Evolutionary conservation across 2,329 filamentous ascomycete genomes (phyloP), one percentile per base, ranked within the genome.

Genomic region (Talaromyces islandicus): DNA sequence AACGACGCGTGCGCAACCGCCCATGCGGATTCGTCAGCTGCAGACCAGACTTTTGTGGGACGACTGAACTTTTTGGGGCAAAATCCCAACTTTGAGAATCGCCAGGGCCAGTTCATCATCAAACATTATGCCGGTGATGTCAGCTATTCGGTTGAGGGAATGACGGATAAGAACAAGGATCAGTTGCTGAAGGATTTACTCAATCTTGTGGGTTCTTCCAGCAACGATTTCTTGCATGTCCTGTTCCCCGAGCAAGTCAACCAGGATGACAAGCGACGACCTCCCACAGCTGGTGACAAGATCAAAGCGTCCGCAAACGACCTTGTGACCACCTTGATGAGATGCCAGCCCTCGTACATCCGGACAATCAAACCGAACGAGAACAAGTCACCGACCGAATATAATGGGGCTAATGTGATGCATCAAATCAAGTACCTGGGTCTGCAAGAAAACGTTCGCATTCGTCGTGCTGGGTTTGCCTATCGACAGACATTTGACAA

Each of bases 121-220:
- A 97, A 97, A 81, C 94, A 99, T 77, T 99, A 99, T 73, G 94
- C 94, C 60, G 94, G 94, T 76, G 94, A 99, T 76, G 94, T 99
- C 66, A 88, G 87, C 65, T 99, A 99, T 75, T 90, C 90, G 1
- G 88, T 97, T 3, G 91, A 96, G 60, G 94, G 94, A 62, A 99
- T 99, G 81, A 99, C 94, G 0, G 94, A 99, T 75, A 99, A 99
- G 83, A 99, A 97, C 81, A 99, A 97, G 81, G 94, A 99, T 71
- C 91, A 95, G 75, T 82, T 99, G 51, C 81, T 97, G 61, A 99
- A 99, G 80, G 94, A 96, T 67, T 80, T 99, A 48, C 83, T 97
- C 56, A 93, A 91, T 70, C 81, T 99, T 41, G 89, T 96, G 69
- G 88, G 88, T 63, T 85, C 86, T 66, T 97, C 92, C 70, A 84